These are phyloP conservation scores for Monilinia fructicola DNA, from an alignment of 2,329 filamentous ascomycete genomes.

Conservation along the genomic window DNA sequence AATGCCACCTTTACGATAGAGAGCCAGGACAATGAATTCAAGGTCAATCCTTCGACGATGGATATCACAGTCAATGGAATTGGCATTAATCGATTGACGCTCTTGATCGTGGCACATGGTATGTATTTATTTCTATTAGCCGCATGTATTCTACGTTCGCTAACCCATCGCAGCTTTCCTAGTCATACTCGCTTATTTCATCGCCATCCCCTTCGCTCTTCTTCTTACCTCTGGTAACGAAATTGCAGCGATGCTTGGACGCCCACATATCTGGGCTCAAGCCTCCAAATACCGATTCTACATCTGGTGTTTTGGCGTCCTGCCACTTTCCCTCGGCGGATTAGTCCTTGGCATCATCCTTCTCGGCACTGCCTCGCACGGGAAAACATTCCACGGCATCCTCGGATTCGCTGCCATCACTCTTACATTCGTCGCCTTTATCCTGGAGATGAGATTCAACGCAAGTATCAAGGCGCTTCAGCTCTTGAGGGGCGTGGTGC, in stretches of 20 bases:
- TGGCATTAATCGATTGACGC: background rate
- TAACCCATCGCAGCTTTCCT: conserved; percentile 6
- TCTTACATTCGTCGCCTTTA: background rate
- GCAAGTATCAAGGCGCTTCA: background rate
- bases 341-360: background rate
- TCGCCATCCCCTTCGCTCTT: conserved; percentile 6
- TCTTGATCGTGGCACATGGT: conserved; percentile 19
- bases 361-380: background rate
- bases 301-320: conserved; percentile 9
- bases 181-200: conserved; percentile 12
- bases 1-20: background rate
- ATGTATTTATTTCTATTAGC: background rate
- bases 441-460: conserved; percentile 10
- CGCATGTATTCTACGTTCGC: too few relatives aligned
- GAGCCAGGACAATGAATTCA: conserved; percentile 5
- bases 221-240: conserved; percentile 19
- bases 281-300: conserved; percentile 11
- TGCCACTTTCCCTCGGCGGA: background rate
- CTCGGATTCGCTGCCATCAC: background rate
- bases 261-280: conserved; percentile 11
- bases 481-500: background rate
- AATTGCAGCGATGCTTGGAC: conserved; percentile 14
- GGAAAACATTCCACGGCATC: background rate
- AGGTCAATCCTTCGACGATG: conserved; percentile 5
- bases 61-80: conserved; percentile 5